Conservation (phyloP, 441 rosid species). For the Croton setiger region DNA sequence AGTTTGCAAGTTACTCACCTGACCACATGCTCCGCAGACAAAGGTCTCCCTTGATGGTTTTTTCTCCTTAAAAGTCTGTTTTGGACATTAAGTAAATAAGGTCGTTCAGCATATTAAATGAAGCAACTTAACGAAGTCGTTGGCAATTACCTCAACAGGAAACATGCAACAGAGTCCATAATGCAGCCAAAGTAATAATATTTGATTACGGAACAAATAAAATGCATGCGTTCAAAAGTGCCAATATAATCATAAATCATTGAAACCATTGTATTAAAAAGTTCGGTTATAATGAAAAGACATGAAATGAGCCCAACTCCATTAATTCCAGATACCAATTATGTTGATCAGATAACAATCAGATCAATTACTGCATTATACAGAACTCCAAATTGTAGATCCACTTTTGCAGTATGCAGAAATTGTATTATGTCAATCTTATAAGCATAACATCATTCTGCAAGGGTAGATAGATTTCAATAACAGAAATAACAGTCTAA, state of each 20-base stretch:
- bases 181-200: neutral
- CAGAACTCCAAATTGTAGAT: neutral
- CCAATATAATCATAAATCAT: neutral
- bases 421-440: no score
- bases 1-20: conserved; percentile 47
- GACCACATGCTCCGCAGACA: conserved; percentile 97
- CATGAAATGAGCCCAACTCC: neutral
- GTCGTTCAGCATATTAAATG: conserved; percentile 3
- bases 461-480: no score
- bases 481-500: no score
- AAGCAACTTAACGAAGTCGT: neutral
- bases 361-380: conserved; percentile 1
- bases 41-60: conserved; percentile 93
- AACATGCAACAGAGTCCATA: neutral
- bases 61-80: conserved; percentile 81
- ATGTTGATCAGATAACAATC: neutral
- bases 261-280: neutral
- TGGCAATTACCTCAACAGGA: neutral
- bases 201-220: neutral
- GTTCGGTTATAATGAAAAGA: neutral
- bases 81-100: conserved; percentile 16
- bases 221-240: neutral
- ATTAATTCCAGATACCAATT: neutral
- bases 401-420: neutral
- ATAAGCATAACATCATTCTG: no score